Conservation (phyloP, 2,329 filamentous ascomycete species). For the Hypoxylon sp. region DNA sequence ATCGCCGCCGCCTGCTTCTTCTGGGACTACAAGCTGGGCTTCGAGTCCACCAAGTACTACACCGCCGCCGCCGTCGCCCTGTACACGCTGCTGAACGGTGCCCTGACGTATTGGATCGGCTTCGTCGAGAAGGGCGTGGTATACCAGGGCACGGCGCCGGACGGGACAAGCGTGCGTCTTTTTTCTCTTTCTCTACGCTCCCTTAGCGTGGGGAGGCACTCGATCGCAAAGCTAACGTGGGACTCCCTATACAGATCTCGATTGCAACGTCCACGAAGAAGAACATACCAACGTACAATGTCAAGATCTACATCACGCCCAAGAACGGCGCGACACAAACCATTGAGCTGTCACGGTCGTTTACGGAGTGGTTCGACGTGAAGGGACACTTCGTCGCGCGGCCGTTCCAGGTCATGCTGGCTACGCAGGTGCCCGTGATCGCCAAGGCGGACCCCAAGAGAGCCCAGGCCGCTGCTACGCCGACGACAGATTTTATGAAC, state of each 20-base stretch:
- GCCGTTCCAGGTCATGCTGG: constrained; percentile 84
- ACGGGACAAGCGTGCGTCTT: constrained; percentile 59
- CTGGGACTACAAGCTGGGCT: constrained; percentile 92
- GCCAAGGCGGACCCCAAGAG: constrained; percentile 74
- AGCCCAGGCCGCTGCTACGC: constrained; percentile 53
- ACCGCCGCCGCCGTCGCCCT: constrained; percentile 81
- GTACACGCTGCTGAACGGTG: constrained; percentile 83
- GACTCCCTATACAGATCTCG: constrained; percentile 67
- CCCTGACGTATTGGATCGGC: constrained; percentile 85
- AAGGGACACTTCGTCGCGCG: constrained; percentile 77
- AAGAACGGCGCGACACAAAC: constrained; percentile 56
- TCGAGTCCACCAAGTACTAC: constrained; percentile 85
- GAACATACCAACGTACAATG: constrained; percentile 82
- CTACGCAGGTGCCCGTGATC: constrained; percentile 73
- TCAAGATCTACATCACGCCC: constrained; percentile 70
- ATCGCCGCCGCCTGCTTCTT: constrained; percentile 87
- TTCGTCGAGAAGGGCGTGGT: constrained; percentile 83
- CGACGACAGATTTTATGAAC: constrained; percentile 50
- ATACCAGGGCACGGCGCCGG: constrained; percentile 77
- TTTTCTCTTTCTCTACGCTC: not conserved
- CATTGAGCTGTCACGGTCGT: constrained; percentile 70
- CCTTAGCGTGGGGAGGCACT: not conserved
- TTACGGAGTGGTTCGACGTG: constrained; percentile 81
- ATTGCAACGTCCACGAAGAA: constrained; percentile 81
- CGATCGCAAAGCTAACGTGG: not conserved